Conservation (phyloP, 2,329 filamentous ascomycete genomes). For the Fusarium duplospermum region DNA sequence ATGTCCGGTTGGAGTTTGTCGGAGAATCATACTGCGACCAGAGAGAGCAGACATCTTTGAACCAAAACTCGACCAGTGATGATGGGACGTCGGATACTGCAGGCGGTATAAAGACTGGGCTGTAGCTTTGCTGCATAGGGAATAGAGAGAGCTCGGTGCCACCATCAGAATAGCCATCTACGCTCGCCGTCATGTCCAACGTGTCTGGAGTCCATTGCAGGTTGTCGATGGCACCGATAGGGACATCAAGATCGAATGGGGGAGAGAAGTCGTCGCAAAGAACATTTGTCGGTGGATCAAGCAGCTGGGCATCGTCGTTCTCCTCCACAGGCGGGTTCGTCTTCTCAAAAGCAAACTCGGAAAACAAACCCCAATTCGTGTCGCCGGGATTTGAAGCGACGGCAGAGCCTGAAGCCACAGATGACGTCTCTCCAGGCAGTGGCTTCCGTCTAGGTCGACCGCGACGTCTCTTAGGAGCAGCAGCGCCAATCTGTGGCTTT, state of each 20-base stretch:
- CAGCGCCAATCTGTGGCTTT: neutral
- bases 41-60: conserved; percentile 52
- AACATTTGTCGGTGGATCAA: neutral
- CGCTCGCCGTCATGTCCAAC: conserved; percentile 3
- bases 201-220: conserved; percentile 19
- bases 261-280: neutral
- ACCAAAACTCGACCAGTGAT: conserved; percentile 52
- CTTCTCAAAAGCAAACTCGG: conserved; percentile 18
- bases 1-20: conserved; percentile 52
- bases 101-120: conserved; percentile 16
- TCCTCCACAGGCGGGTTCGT: neutral
- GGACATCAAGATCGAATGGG: conserved; percentile 9
- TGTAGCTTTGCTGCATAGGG: conserved; percentile 10
- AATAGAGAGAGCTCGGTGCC: conserved; percentile 10
- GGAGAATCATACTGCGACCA: conserved; percentile 56
- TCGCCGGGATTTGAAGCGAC: neutral
- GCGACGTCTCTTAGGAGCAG: conserved; percentile 12
- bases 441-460: conserved; percentile 19
- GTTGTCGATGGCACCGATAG: neutral
- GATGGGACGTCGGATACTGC: conserved; percentile 36
- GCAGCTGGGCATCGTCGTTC: neutral
- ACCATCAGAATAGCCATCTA: neutral
- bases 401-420: neutral
- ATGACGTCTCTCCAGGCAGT: neutral
- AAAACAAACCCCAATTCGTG: conserved; percentile 13